Percentiles rank a stretch among this genome's conserved stretches.
phyloP scores from a whole-genome alignment of 208 protist genomes.

The Leishmania amazonensis region DNA sequence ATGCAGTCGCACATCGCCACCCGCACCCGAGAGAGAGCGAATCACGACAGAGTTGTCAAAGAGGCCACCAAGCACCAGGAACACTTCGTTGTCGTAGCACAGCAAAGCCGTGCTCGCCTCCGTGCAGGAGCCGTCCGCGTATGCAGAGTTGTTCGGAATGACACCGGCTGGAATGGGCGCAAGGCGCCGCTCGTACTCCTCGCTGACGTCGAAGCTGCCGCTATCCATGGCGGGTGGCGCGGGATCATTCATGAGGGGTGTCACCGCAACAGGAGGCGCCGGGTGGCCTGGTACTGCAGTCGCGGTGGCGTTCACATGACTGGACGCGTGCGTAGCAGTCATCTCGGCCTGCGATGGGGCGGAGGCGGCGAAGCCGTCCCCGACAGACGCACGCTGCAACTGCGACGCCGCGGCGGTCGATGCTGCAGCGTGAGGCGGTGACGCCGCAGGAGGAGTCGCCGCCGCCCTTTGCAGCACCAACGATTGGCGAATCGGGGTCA shows the following conservation, averaged over 20 bases:
- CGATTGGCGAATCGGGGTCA: slow-evolving; percentile 24
- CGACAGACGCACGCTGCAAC: not conserved
- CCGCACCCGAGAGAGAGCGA: slow-evolving; percentile 45
- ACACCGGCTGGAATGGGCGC: slow-evolving; percentile 58
- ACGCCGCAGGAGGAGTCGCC: not conserved
- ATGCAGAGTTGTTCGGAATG: slow-evolving; percentile 45
- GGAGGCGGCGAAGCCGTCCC: not conserved
- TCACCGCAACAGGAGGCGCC: not conserved
- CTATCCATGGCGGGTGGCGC: not conserved
- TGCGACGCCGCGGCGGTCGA: not conserved
- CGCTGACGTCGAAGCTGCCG: slow-evolving; percentile 65
- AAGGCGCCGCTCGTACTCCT: slow-evolving; percentile 64
- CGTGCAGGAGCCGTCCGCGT: slow-evolving; percentile 59
- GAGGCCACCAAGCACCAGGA: slow-evolving; percentile 77
- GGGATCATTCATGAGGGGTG: not conserved
- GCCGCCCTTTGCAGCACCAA: not conserved
- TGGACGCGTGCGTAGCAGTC: not conserved
- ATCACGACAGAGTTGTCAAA: slow-evolving; percentile 86
- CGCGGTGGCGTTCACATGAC: not conserved
- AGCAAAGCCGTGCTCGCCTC: slow-evolving; percentile 62
- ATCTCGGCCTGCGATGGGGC: not conserved
- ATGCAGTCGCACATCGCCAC: slow-evolving; percentile 61
- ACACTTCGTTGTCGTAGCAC: slow-evolving; percentile 65
- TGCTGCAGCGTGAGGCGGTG: slow-evolving; percentile 2
- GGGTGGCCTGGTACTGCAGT: not conserved